A percentile compares a stretch with the other conserved stretches of the same genome.
Evolutionary conservation across 768 basidiomycete species (phyloP).

Genomic region (Phanerochaete carnosa): DNA sequence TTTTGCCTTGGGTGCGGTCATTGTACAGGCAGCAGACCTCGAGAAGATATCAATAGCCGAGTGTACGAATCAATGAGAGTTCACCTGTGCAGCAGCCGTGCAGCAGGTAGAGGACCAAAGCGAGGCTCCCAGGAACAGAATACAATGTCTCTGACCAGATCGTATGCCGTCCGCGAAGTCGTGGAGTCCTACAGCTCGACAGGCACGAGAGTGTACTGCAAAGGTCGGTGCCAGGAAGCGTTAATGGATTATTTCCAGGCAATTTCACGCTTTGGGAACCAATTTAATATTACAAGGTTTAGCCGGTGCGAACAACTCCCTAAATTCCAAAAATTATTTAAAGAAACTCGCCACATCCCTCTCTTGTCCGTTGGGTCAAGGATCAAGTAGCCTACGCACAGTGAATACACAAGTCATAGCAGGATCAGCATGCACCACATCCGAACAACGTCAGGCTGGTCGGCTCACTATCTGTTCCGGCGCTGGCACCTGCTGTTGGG

Average conservation of each 20-base stretch:
- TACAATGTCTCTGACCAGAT: not conserved
- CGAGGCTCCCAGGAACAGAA: not conserved
- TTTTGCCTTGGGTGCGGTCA: slow-evolving; percentile 21
- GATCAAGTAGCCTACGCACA: too few relatives aligned
- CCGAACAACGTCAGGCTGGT: too few relatives aligned
- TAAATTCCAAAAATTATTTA: too few relatives aligned
- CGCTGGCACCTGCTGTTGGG: too few relatives aligned
- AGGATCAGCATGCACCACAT: too few relatives aligned
- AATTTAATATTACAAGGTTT: not conserved
- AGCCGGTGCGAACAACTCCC: not conserved
- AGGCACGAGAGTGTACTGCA: not conserved
- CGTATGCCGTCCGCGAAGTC: not conserved
- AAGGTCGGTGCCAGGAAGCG: slow-evolving; percentile 1
- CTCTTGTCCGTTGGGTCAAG: too few relatives aligned
- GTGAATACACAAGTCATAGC: too few relatives aligned
- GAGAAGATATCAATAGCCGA: not conserved
- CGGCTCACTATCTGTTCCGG: too few relatives aligned
- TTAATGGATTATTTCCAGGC: not conserved
- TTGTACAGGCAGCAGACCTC: slow-evolving; percentile 2
- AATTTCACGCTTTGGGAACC: not conserved
- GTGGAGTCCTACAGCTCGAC: not conserved
- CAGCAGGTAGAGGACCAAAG: not conserved
- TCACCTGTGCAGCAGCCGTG: slow-evolving; percentile 1
- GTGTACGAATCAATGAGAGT: not conserved
- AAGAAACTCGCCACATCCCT: too few relatives aligned